Evolutionary conservation across 1,284 basidiomycete species (phyloP).

Genomic region (Blastosporella zonata): DNA sequence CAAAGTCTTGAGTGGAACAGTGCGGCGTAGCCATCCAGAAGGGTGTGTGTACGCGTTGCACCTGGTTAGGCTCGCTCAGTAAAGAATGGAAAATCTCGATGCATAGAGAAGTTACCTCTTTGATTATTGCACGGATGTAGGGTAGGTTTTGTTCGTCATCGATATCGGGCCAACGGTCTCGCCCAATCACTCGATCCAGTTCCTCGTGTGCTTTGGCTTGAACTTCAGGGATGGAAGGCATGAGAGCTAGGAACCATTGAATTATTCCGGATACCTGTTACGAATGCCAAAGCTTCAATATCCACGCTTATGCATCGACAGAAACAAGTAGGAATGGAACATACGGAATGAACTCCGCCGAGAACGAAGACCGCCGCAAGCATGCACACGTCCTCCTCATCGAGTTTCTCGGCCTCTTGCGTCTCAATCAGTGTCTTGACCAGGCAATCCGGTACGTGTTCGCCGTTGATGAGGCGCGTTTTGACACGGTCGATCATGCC

Average conservation of each 20-base stretch:
- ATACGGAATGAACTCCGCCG: constrained; percentile 41
- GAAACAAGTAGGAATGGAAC: constrained; percentile 5
- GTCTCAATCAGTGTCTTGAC: constrained; percentile 36
- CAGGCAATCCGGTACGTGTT: constrained; percentile 31
- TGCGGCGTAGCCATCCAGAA: constrained; percentile 41
- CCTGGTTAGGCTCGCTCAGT: constrained; percentile 16
- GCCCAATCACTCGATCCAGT: constrained; percentile 34
- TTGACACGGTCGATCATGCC: constrained; percentile 28
- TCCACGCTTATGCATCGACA: background rate
- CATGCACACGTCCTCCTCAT: constrained; percentile 36
- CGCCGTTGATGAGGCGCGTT: constrained; percentile 24
- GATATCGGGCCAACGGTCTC: constrained; percentile 26
- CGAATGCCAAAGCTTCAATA: background rate
- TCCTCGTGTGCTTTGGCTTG: constrained; percentile 29
- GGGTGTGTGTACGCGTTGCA: constrained; percentile 32
- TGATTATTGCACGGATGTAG: constrained; percentile 33
- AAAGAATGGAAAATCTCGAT: background rate
- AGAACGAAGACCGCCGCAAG: constrained; percentile 36
- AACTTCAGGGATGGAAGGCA: constrained; percentile 27
- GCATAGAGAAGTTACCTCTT: constrained; percentile 24
- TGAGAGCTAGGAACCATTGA: constrained; percentile 35
- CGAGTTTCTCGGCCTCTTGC: constrained; percentile 34
- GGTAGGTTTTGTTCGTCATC: constrained; percentile 32
- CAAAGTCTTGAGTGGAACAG: constrained; percentile 33
- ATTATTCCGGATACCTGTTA: constrained; percentile 31